Evolutionary conservation across 2,329 filamentous ascomycete species (phyloP).

Genomic region (Bisporella sp.): DNA sequence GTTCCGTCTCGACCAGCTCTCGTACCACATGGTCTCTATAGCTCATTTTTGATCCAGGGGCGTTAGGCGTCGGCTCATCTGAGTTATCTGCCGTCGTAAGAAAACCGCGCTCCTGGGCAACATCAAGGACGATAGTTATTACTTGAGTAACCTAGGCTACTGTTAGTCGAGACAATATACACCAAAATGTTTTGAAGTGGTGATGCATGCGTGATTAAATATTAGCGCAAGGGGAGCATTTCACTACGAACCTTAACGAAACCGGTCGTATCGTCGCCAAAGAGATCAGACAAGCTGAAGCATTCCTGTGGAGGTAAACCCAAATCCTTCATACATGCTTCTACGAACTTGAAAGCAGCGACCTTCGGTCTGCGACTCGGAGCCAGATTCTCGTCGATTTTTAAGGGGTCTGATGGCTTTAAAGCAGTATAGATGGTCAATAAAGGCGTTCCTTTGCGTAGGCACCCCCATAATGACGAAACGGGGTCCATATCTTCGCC

Average conservation of each 20-base stretch:
- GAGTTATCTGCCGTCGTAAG: conserved; percentile 56
- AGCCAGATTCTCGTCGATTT: conserved; percentile 55
- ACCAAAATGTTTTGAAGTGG: no score
- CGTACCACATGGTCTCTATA: conserved; percentile 82
- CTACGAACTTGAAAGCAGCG: conserved; percentile 86
- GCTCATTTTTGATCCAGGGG: conserved; percentile 54
- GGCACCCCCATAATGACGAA: conserved; percentile 81
- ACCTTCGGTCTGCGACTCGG: conserved; percentile 78
- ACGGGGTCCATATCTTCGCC: conserved; percentile 71
- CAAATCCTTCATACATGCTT: conserved; percentile 76
- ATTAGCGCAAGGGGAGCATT: not conserved
- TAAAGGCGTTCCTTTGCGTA: conserved; percentile 77
- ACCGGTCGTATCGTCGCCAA: conserved; percentile 90
- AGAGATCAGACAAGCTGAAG: conserved; percentile 87
- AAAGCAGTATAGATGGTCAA: conserved; percentile 85
- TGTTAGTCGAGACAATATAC: no score
- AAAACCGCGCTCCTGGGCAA: conserved; percentile 70
- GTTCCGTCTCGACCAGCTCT: conserved; percentile 89
- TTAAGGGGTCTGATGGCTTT: conserved; percentile 60
- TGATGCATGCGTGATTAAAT: not conserved
- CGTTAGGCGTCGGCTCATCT: conserved; percentile 37
- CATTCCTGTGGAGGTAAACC: conserved; percentile 74
- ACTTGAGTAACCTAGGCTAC: conserved; percentile 70
- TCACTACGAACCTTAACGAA: conserved; percentile 72
- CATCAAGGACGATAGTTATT: conserved; percentile 85